Evolutionary conservation across 1,139 yeast species (phyloP).

Genomic region (Sugiyamaella paludigena): DNA sequence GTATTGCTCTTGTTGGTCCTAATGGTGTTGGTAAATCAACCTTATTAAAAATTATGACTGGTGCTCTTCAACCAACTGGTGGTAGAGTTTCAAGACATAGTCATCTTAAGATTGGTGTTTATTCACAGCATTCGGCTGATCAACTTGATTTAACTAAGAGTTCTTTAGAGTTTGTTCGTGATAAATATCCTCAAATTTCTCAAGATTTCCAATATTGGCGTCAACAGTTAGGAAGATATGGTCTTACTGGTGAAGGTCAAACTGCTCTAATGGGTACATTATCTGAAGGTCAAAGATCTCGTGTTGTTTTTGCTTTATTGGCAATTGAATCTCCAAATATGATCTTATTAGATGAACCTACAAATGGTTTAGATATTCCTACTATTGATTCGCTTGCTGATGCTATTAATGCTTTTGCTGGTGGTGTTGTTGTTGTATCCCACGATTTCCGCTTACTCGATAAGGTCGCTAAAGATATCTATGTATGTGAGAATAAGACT

Average conservation of each 20-base stretch:
- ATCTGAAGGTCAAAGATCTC: conserved; percentile 98
- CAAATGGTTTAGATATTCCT: conserved; percentile 97
- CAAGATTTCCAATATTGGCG: conserved; percentile 99
- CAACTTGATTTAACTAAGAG: conserved; percentile 94
- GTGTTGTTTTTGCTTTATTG: conserved; percentile 94
- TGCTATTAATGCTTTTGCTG: conserved; percentile 89
- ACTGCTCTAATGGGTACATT: conserved; percentile 98
- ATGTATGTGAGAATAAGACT: conserved; percentile 89
- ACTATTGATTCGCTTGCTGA: conserved; percentile 97
- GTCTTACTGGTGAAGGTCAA: conserved; percentile 98
- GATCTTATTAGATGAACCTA: conserved; percentile 96
- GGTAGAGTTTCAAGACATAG: conserved; percentile 98
- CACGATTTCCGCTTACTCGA: conserved; percentile 99
- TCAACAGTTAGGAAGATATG: conserved; percentile 95
- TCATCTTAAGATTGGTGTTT: conserved; percentile 96
- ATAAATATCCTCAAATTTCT: conserved; percentile 80
- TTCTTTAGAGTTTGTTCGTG: conserved; percentile 95
- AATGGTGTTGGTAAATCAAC: conserved; percentile 99
- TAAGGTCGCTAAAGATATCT: conserved; percentile 95
- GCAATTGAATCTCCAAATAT: conserved; percentile 96
- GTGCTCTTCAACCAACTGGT: conserved; percentile 79
- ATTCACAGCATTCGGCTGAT: conserved; percentile 98
- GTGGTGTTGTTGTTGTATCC: conserved; percentile 98
- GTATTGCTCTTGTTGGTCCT: conserved; percentile 97
- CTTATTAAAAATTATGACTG: conserved; percentile 92